Percentiles rank a stretch among this genome's conserved stretches.
These are phyloP conservation scores for Arachnomyces sp. DNA, from an alignment of 2,329 filamentous ascomycete genomes.

Conservation along the genomic window DNA sequence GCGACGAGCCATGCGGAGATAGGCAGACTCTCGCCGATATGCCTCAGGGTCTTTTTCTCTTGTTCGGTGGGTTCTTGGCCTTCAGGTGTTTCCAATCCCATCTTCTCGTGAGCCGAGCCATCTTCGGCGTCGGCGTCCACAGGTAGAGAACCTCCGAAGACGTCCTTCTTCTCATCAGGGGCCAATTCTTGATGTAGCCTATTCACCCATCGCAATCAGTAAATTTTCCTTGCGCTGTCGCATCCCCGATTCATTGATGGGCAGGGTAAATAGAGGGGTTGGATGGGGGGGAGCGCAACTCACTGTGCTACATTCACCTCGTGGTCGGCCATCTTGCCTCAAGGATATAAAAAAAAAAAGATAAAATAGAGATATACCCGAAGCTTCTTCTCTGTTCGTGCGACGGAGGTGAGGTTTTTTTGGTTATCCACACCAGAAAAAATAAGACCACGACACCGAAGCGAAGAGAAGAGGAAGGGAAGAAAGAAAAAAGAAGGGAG, in stretches of 20 bases:
- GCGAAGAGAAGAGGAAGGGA: too few relatives aligned
- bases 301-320: slow-evolving; percentile 7
- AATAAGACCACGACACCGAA: too few relatives aligned
- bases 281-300: too few relatives aligned
- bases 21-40: slow-evolving; percentile 49
- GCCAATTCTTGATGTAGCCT: slow-evolving; percentile 6
- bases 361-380: too few relatives aligned
- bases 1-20: slow-evolving; percentile 51
- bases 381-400: too few relatives aligned
- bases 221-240: neutral
- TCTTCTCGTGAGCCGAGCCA: slow-evolving; percentile 23
- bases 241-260: too few relatives aligned
- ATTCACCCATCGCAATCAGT: neutral
- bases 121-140: slow-evolving; percentile 3
- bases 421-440: too few relatives aligned
- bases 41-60: slow-evolving; percentile 45
- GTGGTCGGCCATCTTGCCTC: slow-evolving; percentile 5
- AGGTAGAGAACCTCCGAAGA: slow-evolving; percentile 3
- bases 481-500: too few relatives aligned
- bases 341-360: too few relatives aligned
- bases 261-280: too few relatives aligned
- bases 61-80: slow-evolving; percentile 48
- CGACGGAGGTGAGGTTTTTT: too few relatives aligned
- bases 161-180: slow-evolving; percentile 1
- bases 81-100: slow-evolving; percentile 30